Evolutionary conservation across 2,329 filamentous ascomycete genomes (phyloP).

Genomic region (Zopfia rhizophila): DNA sequence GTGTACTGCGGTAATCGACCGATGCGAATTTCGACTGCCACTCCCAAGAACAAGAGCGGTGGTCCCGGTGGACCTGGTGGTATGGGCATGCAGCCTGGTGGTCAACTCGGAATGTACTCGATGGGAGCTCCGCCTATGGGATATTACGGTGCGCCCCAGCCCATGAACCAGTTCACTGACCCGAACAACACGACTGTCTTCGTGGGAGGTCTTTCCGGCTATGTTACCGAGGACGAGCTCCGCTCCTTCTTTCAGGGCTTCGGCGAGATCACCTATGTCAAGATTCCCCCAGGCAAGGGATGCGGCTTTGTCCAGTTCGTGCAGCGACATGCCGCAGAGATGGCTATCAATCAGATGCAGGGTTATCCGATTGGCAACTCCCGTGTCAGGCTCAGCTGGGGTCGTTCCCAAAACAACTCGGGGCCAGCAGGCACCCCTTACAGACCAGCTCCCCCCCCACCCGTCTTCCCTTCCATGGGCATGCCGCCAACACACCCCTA

Average conservation of each 20-base stretch:
- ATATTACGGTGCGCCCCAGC: slow-evolving; percentile 75
- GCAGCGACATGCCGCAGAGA: slow-evolving; percentile 97
- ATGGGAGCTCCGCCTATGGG: slow-evolving; percentile 76
- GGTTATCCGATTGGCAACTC: slow-evolving; percentile 99
- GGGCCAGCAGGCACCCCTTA: slow-evolving; percentile 95
- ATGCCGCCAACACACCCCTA: slow-evolving; percentile 73
- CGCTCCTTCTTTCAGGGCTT: slow-evolving; percentile 99
- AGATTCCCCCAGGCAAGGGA: slow-evolving; percentile 98
- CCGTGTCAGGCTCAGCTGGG: slow-evolving; percentile 96
- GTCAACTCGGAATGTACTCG: slow-evolving; percentile 71
- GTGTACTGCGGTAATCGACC: slow-evolving; percentile 98
- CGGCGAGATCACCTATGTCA: slow-evolving; percentile 99
- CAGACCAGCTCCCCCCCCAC: slow-evolving; percentile 86
- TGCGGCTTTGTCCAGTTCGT: slow-evolving; percentile 99
- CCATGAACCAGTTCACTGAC: slow-evolving; percentile 99
- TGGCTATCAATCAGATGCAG: slow-evolving; percentile 99
- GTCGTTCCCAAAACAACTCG: slow-evolving; percentile 98
- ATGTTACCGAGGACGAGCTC: slow-evolving; percentile 99
- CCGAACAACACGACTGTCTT: slow-evolving; percentile 99
- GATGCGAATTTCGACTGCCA: slow-evolving; percentile 98
- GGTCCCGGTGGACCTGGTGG: slow-evolving; percentile 64
- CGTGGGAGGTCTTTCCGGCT: slow-evolving; percentile 94
- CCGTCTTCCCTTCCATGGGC: slow-evolving; percentile 76
- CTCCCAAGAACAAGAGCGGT: slow-evolving; percentile 86
- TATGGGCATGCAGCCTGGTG: slow-evolving; percentile 63